phyloP scores from a whole-genome alignment of 148 eudicot species.

The Rhododendron kiyosumense region DNA sequence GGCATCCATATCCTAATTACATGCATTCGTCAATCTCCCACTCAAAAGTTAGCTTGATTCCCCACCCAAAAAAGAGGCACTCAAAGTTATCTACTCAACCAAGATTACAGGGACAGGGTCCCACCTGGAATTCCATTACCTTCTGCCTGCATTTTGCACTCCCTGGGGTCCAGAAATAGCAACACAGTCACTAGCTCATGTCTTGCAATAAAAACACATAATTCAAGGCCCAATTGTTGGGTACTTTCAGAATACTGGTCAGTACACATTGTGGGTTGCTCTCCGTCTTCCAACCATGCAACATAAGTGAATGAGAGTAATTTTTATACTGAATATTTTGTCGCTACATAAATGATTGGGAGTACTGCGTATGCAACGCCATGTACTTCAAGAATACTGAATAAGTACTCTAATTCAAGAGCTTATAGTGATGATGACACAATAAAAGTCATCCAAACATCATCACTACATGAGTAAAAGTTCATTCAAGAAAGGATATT shows the following conservation, averaged over 20 bases:
- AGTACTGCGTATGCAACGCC: too few relatives aligned
- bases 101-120: slow-evolving; percentile 3
- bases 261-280: too few relatives aligned
- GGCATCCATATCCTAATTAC: background rate
- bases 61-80: slow-evolving; percentile 9
- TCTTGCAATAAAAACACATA: background rate
- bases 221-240: background rate
- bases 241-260: too few relatives aligned
- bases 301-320: too few relatives aligned
- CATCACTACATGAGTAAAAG: background rate
- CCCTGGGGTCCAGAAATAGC: background rate
- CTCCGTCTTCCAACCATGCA: too few relatives aligned
- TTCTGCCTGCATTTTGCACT: background rate
- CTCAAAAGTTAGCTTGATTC: background rate
- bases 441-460: background rate
- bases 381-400: background rate
- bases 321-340: too few relatives aligned
- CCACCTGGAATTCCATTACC: background rate
- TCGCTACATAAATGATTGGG: too few relatives aligned
- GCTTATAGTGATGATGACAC: background rate
- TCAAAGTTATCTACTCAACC: background rate
- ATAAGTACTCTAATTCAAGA: background rate
- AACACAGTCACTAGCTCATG: background rate
- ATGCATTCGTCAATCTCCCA: background rate
- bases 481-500: background rate